phyloP scores from a whole-genome alignment of 371 early-diverging fungal genomes.

The Antonospora locustae region DNA sequence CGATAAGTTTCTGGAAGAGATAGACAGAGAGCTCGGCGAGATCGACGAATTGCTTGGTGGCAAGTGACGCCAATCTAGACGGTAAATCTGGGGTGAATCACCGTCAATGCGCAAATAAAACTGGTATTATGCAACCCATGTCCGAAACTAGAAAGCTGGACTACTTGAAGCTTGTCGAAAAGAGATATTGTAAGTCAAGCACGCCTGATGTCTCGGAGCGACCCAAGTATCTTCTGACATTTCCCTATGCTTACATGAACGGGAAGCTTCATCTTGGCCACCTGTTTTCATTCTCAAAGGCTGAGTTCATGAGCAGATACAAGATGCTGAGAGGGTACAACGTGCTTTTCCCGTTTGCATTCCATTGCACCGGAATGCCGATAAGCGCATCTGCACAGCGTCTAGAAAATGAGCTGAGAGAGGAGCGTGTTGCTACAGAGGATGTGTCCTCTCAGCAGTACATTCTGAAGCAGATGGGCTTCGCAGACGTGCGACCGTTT shows the following conservation, averaged over 20 bases:
- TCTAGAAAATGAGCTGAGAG: slow-evolving; percentile 73
- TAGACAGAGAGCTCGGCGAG: no score
- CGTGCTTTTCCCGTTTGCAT: slow-evolving; percentile 87
- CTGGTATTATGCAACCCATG: no score
- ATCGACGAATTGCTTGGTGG: no score
- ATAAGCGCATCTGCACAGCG: slow-evolving; percentile 96
- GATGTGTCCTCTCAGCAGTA: slow-evolving; percentile 44
- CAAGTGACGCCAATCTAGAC: no score
- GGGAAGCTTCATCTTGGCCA: slow-evolving; percentile 95
- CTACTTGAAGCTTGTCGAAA: no score
- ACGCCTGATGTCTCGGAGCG: no score
- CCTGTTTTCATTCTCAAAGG: slow-evolving; percentile 84
- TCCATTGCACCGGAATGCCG: slow-evolving; percentile 99
- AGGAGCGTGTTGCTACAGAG: slow-evolving; percentile 37
- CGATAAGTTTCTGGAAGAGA: no score
- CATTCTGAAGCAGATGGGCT: slow-evolving; percentile 73
- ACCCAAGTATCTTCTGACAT: slow-evolving; percentile 89
- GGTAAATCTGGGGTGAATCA: no score
- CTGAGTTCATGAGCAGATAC: slow-evolving; percentile 82
- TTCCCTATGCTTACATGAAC: slow-evolving; percentile 98
- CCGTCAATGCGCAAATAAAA: no score
- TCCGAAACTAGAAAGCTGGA: no score
- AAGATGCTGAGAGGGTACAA: slow-evolving; percentile 80
- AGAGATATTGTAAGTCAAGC: no score
- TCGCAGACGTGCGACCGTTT: slow-evolving; percentile 82